phyloP scores from a whole-genome alignment of 2,329 filamentous ascomycete species.

The Calcarisporium arbuscula region DNA sequence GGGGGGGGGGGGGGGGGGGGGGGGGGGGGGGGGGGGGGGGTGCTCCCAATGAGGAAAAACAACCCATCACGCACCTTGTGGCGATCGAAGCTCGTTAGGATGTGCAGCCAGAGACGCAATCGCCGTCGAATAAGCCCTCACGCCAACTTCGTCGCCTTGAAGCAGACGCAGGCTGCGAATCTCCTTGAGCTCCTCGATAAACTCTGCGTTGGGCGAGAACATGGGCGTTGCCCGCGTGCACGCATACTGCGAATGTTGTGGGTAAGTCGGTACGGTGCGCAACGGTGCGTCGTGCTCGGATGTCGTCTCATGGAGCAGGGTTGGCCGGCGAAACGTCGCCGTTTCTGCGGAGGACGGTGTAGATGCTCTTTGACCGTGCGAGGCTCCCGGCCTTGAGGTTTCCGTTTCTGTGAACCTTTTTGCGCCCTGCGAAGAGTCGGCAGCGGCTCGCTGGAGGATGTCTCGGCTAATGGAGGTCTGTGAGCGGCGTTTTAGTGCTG shows the following conservation, averaged over 20 bases:
- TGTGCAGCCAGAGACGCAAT: constrained; percentile 83
- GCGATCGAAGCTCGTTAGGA: constrained; percentile 43
- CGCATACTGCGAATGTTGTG: constrained; percentile 58
- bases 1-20: too few relatives aligned
- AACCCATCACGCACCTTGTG: constrained; percentile 33
- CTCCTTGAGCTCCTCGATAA: constrained; percentile 67
- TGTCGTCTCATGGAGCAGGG: constrained; percentile 63
- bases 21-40: background rate
- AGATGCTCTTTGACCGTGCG: too few relatives aligned
- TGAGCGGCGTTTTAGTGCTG: too few relatives aligned
- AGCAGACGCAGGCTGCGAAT: constrained; percentile 68
- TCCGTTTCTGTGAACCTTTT: too few relatives aligned
- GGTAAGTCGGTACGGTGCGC: constrained; percentile 63
- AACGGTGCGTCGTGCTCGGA: constrained; percentile 66
- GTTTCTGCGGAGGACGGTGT: constrained; percentile 5
- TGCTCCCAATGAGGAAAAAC: constrained; percentile 7
- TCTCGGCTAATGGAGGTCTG: too few relatives aligned
- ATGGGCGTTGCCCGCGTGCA: constrained; percentile 73
- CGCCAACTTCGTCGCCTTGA: constrained; percentile 68
- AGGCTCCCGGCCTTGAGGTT: too few relatives aligned
- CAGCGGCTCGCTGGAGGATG: constrained; percentile 16
- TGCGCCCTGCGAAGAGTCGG: constrained; percentile 8
- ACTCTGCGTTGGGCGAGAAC: constrained; percentile 64
- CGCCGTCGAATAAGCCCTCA: constrained; percentile 79
- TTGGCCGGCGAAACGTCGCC: constrained; percentile 16